phyloP scores from a whole-genome alignment of 78 protist species.

The Pigoraptor vietnamica region DNA sequence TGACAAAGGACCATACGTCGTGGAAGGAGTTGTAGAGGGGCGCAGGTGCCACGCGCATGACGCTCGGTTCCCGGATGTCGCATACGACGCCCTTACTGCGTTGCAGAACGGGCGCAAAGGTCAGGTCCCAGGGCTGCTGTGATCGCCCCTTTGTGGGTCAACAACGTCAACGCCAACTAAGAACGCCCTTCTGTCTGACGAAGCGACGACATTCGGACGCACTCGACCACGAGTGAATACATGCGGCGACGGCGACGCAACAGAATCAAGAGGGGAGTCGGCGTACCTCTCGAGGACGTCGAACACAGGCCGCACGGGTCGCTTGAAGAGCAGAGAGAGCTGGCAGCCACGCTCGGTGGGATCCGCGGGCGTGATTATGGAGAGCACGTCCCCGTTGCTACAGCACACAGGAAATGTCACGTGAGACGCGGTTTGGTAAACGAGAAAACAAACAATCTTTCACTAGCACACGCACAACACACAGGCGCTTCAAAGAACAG shows the following conservation, averaged over 20 bases:
- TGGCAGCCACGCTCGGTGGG: neutral
- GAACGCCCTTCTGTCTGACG: conserved; percentile 60
- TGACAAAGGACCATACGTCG: conserved; percentile 57
- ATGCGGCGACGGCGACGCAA: neutral
- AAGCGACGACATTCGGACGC: no score
- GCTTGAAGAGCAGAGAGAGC: no score
- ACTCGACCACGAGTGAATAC: neutral
- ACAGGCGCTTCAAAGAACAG: no score
- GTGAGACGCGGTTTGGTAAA: neutral
- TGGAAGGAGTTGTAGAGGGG: conserved; percentile 79
- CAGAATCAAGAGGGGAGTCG: no score
- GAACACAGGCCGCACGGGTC: no score
- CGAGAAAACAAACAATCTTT: neutral
- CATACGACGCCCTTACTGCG: conserved; percentile 53
- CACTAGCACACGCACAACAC: neutral
- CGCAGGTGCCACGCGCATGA: conserved; percentile 79
- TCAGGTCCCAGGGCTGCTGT: conserved; percentile 6
- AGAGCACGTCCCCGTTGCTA: no score
- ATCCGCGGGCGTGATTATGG: conserved; percentile 1
- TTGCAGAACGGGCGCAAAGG: no score
- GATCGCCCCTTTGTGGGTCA: conserved; percentile 12
- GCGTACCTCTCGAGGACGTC: no score
- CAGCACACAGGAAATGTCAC: neutral
- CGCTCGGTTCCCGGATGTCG: conserved; percentile 70
- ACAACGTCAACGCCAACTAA: conserved; percentile 57